Base-by-base conservation (phyloP, 2,329 filamentous ascomycete species). In the Alternaria triticimaculans region DNA sequence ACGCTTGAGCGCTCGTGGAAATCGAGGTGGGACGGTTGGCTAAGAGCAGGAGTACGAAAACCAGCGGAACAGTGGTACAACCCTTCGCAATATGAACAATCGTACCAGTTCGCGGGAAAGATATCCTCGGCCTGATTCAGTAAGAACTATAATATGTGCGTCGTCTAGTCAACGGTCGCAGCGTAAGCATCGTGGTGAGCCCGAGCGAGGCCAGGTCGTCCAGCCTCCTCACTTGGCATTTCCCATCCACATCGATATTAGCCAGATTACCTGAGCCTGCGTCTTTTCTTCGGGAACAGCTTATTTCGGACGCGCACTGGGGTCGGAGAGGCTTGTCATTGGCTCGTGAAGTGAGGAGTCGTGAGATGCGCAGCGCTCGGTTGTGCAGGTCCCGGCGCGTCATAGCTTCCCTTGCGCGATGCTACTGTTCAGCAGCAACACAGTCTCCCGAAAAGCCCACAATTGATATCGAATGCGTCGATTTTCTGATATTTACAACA, bases 181-280 rank as follows among this genome's bases (percentile, higher is more conserved):
- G 50, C 23, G 50, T 51, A 57, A 44, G 50, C 46, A 33, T 50
- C 49, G 48, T 50, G 25, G 55, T 45, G 51, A 53, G 49, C 23
- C 41, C 55, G 41, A 48, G 33, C 37, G 41, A 44, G 43, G 54
- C 57, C 57, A 60, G 50, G 55, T 56, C 55, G 49, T 70, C 72
- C 75, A 75, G 67, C 72, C 75, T 73, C 74, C 68, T 67, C 65
- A 66, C 73, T 78, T 77, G 75, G 73, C 71, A 62, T 23, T 55
- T 55, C 37, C 55, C 41, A 60, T 65, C 74, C 75, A 71, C 70
- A 67, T 73, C 63, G 71, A 76, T 60, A 76, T 78, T 78, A 77
- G 75, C 69, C 74, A 75, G 70, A 77, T 78, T 76, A 68, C 65
- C 54, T 69, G 71, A 73, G 71, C 69, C 44, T 69, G 71, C 67